Evolutionary conservation across 208 protist genomes (phyloP).

Genomic region (Blechomonas ayalai): DNA sequence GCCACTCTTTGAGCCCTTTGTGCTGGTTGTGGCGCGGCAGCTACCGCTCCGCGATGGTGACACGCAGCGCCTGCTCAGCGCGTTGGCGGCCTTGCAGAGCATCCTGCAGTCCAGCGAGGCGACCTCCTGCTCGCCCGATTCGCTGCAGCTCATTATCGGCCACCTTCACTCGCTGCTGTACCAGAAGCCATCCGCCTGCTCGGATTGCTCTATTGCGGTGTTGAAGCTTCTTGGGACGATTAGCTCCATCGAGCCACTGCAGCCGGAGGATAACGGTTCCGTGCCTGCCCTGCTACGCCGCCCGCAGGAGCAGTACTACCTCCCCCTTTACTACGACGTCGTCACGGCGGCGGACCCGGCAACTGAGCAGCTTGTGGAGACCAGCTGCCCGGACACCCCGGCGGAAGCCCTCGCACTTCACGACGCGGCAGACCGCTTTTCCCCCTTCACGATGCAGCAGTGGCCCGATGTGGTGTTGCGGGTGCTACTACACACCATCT

Average conservation of each 20-base stretch:
- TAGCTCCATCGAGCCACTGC: slow-evolving; percentile 55
- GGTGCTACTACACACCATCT: slow-evolving; percentile 46
- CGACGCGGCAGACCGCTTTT: slow-evolving; percentile 6
- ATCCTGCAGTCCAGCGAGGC: slow-evolving; percentile 45
- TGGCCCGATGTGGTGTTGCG: slow-evolving; percentile 70
- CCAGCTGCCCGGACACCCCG: slow-evolving; percentile 5
- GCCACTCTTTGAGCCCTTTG: slow-evolving; percentile 48
- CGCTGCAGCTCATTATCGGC: slow-evolving; percentile 32
- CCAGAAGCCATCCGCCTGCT: slow-evolving; percentile 60
- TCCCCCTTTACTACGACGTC: slow-evolving; percentile 11
- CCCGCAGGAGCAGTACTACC: slow-evolving; percentile 23
- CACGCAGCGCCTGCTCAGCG: slow-evolving; percentile 31
- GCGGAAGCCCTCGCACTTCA: slow-evolving; percentile 1
- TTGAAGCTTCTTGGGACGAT: slow-evolving; percentile 73
- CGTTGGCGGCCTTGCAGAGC: slow-evolving; percentile 51
- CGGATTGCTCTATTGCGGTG: slow-evolving; percentile 58
- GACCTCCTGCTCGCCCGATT: slow-evolving; percentile 9
- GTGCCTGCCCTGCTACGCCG: slow-evolving; percentile 36
- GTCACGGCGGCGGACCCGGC: not conserved
- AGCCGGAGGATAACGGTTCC: slow-evolving; percentile 13
- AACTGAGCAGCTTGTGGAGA: slow-evolving; percentile 13
- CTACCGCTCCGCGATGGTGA: slow-evolving; percentile 57
- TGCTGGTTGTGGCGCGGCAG: slow-evolving; percentile 51
- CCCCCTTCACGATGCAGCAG: slow-evolving; percentile 17
- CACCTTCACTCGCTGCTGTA: slow-evolving; percentile 66